Evolutionary conservation across 2,329 filamentous ascomycete genomes (phyloP).

Genomic region (Dactylonectria macrodidyma): DNA sequence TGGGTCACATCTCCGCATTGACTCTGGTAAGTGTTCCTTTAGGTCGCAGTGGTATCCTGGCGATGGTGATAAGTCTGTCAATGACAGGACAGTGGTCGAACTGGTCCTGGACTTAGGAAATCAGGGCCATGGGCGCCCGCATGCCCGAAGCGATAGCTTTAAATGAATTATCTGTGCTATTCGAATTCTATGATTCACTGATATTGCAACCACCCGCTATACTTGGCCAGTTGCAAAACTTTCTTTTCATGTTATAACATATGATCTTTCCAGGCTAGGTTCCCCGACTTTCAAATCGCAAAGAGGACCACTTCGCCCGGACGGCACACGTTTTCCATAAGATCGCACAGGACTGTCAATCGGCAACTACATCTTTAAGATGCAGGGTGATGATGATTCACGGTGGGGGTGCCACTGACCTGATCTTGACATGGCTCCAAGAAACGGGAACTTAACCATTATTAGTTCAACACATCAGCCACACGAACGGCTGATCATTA

Average conservation of each 20-base stretch:
- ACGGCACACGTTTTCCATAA: constrained; percentile 31
- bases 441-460: background rate
- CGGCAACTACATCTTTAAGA: background rate
- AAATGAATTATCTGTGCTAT: too few relatives aligned
- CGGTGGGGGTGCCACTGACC: constrained; percentile 11
- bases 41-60: background rate
- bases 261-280: too few relatives aligned
- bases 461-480: background rate
- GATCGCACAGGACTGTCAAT: background rate
- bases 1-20: background rate
- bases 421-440: background rate
- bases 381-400: constrained; percentile 24
- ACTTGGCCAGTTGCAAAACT: background rate
- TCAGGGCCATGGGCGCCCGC: background rate
- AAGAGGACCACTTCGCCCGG: background rate
- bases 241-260: background rate
- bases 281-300: background rate
- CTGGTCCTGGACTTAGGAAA: background rate
- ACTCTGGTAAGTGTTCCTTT: background rate
- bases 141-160: background rate
- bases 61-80: constrained; percentile 4
- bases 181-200: too few relatives aligned
- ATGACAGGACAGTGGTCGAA: background rate
- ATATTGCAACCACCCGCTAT: too few relatives aligned
- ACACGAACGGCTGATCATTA: background rate